Evolutionary conservation across 257 asterid species (phyloP).

Genomic region (Solanum pennellii): DNA sequence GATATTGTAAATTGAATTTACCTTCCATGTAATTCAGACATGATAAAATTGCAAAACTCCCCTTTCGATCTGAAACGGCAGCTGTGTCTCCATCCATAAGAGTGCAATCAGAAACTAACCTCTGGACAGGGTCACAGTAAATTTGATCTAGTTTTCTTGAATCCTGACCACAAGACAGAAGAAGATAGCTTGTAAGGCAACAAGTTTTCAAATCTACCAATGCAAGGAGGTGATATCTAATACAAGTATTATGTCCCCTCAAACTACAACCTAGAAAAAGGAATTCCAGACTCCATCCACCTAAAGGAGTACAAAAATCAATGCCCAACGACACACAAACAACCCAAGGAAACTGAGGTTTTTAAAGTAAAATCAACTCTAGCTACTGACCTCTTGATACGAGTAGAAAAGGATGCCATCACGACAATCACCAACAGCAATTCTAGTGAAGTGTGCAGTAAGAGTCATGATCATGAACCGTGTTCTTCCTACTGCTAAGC

Average conservation of each 20-base stretch:
- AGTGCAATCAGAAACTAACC: constrained; percentile 89
- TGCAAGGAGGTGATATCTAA: neutral
- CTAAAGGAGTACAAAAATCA: neutral
- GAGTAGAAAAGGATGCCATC: constrained; percentile 88
- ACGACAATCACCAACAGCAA: constrained; percentile 98
- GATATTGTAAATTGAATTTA: constrained; percentile 1
- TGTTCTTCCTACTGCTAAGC: constrained; percentile 63
- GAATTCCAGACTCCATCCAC: neutral
- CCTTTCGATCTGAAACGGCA: constrained; percentile 85
- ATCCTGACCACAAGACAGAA: constrained; percentile 40
- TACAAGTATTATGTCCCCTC: neutral
- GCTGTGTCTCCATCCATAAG: constrained; percentile 84
- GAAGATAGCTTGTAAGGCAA: neutral
- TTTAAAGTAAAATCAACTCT: neutral
- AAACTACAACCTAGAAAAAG: neutral
- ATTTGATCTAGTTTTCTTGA: constrained; percentile 73
- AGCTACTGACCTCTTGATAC: constrained; percentile 68
- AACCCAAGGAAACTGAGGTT: neutral
- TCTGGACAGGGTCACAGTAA: constrained; percentile 87
- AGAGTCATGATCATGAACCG: constrained; percentile 75
- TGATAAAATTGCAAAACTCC: constrained; percentile 74
- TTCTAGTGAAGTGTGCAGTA: constrained; percentile 76
- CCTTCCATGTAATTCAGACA: constrained; percentile 69
- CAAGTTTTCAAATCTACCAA: neutral
- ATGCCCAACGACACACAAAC: neutral